Base-by-base conservation (phyloP, 83 land plant genomes). In the Larix sibirica region DNA sequence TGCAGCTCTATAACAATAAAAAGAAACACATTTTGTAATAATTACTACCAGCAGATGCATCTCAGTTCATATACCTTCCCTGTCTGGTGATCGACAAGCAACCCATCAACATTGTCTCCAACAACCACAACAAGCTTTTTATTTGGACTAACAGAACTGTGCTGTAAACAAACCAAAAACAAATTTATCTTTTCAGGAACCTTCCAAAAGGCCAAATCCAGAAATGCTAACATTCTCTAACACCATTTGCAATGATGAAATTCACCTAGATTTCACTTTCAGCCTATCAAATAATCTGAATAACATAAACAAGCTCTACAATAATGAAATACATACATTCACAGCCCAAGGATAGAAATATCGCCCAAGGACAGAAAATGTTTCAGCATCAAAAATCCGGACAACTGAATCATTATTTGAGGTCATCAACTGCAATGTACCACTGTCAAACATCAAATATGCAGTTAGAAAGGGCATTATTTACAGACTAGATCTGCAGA, bases 351-450 rank as follows among this genome's bases (percentile, higher is more conserved):
- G 82, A 78, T 91, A 96, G 50, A 83, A 85, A 70, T 93, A 90
- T 60, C 90, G 91, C 62, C 86, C 87, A 24, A 86, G 63, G 18
- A 91, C 93, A 70, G 89, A 87, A 86, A 93, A 96, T 65, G 76
- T 95, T 44, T 93, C 93, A 81, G 90, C 76, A 64, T 96, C 98
- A 81, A 89, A 96, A 21, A 90, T 92, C 81, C 99, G 81, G 4
- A 96, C 95, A 33, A 94, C 96, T 65, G 95, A 89, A 83, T 96
- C 99, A 85, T 96, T 96, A 77, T 92, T 96, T 75, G 99, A 95
- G 58, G 93, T 92, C 92, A 90, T 93, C 68, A 96, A 90, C 59
- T 88, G 91, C 77, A 83, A 58, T 75, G 93, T 88, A 80, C 98
- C 98, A 85, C 98, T 96, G 90, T 23, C 26, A 65, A 83, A 76